Conservation (phyloP, 179 eudicot genomes). For the Spinacia oleracea region DNA sequence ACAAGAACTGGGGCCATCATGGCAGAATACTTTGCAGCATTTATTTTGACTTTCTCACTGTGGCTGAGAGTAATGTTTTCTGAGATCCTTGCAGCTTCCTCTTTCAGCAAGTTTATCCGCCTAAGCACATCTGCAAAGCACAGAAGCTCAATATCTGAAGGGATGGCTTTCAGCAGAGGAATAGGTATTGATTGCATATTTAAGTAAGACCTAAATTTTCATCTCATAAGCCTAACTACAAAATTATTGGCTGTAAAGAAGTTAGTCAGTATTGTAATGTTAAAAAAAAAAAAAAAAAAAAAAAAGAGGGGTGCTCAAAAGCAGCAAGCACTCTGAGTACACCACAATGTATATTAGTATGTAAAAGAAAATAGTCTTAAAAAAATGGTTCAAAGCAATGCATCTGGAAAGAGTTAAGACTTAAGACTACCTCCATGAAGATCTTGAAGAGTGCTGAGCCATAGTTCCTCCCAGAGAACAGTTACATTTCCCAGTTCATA, state of each 20-base stretch:
- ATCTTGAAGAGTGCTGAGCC: slow-evolving; percentile 99
- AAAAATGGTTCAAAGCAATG: slow-evolving; percentile 13
- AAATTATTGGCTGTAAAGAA: slow-evolving; percentile 11
- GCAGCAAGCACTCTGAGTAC: neutral
- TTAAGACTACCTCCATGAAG: slow-evolving; percentile 83
- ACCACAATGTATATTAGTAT: slow-evolving; percentile 5
- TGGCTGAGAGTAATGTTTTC: slow-evolving; percentile 81
- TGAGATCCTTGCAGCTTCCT: slow-evolving; percentile 91
- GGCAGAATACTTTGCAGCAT: slow-evolving; percentile 94
- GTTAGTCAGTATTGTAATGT: neutral
- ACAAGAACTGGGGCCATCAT: slow-evolving; percentile 99
- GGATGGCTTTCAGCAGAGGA: neutral
- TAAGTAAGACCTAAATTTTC: slow-evolving; percentile 1
- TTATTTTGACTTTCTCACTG: slow-evolving; percentile 87
- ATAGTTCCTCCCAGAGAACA: slow-evolving; percentile 98
- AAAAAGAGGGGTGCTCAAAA: neutral
- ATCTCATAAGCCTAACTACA: neutral
- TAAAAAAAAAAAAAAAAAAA: neutral
- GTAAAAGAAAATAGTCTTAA: slow-evolving; percentile 6
- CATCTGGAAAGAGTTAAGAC: slow-evolving; percentile 23
- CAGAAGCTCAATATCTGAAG: slow-evolving; percentile 22
- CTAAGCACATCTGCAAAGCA: slow-evolving; percentile 74
- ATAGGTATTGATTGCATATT: neutral
- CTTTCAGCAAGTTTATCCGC: slow-evolving; percentile 91
- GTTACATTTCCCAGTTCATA: slow-evolving; percentile 93